phyloP scores from a whole-genome alignment of 305 asterid species.

The Euphrasia arctica region DNA sequence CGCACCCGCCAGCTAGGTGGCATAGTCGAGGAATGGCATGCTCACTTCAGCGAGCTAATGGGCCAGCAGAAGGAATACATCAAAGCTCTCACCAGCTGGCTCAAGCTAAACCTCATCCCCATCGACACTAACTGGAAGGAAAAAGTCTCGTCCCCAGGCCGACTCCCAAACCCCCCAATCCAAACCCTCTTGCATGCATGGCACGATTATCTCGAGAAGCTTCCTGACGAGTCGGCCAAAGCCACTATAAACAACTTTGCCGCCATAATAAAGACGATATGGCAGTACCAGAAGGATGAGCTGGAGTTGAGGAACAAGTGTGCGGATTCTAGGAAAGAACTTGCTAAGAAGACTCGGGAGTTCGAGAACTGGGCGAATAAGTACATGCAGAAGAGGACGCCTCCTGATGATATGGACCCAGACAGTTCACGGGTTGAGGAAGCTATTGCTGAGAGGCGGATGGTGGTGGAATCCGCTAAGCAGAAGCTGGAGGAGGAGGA shows the following conservation, averaged over 20 bases:
- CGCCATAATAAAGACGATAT: conserved; percentile 56
- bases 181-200: conserved; percentile 60
- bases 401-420: conserved; percentile 68
- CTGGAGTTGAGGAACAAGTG: conserved; percentile 64
- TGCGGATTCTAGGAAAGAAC: conserved; percentile 67
- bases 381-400: conserved; percentile 61
- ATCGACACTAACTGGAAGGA: conserved; percentile 87
- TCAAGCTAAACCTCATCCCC: conserved; percentile 78
- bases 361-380: conserved; percentile 74
- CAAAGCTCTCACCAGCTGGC: conserved; percentile 66
- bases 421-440: conserved; percentile 47
- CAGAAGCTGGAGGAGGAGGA: conserved; percentile 69
- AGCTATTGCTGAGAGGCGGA: conserved; percentile 48
- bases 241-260: conserved; percentile 72
- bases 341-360: conserved; percentile 55
- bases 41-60: conserved; percentile 69
- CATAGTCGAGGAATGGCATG: conserved; percentile 78
- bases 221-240: conserved; percentile 80
- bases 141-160: conserved; percentile 77
- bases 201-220: conserved; percentile 68
- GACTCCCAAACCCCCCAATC: conserved; percentile 70
- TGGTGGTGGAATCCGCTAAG: conserved; percentile 52
- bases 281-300: conserved; percentile 84
- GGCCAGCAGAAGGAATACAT: conserved; percentile 70
- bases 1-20: conserved; percentile 79